A percentile compares a stretch with the other conserved stretches of the same genome.
These are phyloP conservation scores for Pugionium dolabratum DNA, from an alignment of 345 rosid species.

Conservation along the genomic window DNA sequence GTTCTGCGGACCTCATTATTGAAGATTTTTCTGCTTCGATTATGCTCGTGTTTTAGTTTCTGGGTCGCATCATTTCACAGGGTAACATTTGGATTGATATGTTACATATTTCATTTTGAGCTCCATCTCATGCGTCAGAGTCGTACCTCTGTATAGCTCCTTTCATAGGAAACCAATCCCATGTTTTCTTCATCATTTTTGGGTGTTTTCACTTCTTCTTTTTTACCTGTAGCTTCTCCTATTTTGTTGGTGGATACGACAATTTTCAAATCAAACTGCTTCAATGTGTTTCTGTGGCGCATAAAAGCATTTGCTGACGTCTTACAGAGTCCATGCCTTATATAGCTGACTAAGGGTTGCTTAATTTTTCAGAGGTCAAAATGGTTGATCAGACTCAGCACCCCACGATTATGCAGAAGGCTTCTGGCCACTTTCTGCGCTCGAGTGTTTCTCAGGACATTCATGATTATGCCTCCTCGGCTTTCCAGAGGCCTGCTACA, in stretches of 20 bases:
- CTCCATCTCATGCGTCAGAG: not conserved
- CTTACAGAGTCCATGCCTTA: too few relatives aligned
- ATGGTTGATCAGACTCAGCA: slow-evolving; percentile 46
- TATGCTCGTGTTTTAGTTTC: not conserved
- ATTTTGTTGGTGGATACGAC: too few relatives aligned
- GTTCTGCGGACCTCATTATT: not conserved
- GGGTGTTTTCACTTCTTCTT: not conserved
- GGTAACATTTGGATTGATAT: not conserved
- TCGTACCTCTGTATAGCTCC: too few relatives aligned
- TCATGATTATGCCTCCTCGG: slow-evolving; percentile 31
- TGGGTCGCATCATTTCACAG: not conserved
- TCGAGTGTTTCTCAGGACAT: slow-evolving; percentile 51
- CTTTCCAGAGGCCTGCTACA: slow-evolving; percentile 54
- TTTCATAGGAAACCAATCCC: not conserved
- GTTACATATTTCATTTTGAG: not conserved
- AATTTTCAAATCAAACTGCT: too few relatives aligned
- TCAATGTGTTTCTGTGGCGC: too few relatives aligned
- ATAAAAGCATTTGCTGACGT: too few relatives aligned
- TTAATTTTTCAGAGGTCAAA: slow-evolving; percentile 39
- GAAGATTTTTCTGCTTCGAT: not conserved
- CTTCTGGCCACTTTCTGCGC: slow-evolving; percentile 58
- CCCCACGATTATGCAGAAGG: slow-evolving; percentile 68
- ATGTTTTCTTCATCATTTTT: not conserved
- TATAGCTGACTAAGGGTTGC: not conserved
- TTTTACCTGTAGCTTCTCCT: too few relatives aligned